Evolutionary conservation across 208 protist genomes (phyloP), one percentile per base, ranked within the genome.

Genomic region (Trypanosoma vivax): DNA sequence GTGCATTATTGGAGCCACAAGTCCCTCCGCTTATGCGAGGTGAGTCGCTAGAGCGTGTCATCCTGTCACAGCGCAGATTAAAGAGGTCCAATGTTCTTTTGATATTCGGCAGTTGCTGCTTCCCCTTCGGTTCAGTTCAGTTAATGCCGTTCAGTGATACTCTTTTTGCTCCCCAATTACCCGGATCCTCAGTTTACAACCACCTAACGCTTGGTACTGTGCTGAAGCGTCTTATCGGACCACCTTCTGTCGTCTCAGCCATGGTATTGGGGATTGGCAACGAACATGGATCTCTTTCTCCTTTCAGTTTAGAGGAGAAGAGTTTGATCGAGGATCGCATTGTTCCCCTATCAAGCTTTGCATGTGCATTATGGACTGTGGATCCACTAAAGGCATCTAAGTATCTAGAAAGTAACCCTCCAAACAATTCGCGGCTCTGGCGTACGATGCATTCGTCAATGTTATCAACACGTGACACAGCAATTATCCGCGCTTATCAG

Each of bases 381-480:
- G 86, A 79, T 42, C 69, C 76, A 11, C 18, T 30, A 34, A 58
- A 66, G 31, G 65, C 72, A 27, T 46, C 54, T 10, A 54, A 65
- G 25, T 88, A 87, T 46, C 50, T 83, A 6, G 51, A 72, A 23
- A 51, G 48, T 11, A 40, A 56, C 25, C 79, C 83, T 19, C 51
- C 46, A 4, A 55, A 72, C 5, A 85, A 85, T 43, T 0, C 48
- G 10, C 68, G 80, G 13, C 62, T 90, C 30, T 93, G 86, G 86
- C 38, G 60, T 9, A 79, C 75, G 18, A 93, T 93, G 86, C 81
- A 90, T 56, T 69, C 73, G 23, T 51, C 82, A 0, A 87, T 93
- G 82, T 70, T 93, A 25, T 90, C 82, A 42, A 93, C 86, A 23
- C 64, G 86, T 2, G 86, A 93, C 37, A 65, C 79, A 18, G 76